These are phyloP conservation scores for Starmera dryadoides DNA, from an alignment of 805 yeast species.

Conservation along the genomic window DNA sequence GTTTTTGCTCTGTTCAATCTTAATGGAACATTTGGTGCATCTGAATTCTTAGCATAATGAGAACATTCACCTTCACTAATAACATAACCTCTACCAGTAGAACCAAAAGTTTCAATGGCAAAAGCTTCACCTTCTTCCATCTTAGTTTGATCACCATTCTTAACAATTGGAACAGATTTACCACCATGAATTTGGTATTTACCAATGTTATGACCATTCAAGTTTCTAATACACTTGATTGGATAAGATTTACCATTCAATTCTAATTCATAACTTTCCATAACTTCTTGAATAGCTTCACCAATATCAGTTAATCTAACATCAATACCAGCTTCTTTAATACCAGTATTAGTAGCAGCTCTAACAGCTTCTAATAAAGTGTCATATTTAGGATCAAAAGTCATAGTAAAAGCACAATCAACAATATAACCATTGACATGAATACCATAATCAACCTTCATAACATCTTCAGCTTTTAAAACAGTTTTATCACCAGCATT, in stretches of 20 bases:
- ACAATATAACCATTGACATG: slow-evolving; percentile 92
- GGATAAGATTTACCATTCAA: slow-evolving; percentile 80
- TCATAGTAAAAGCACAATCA: slow-evolving; percentile 90
- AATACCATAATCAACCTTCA: slow-evolving; percentile 96
- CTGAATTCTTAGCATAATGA: slow-evolving; percentile 71
- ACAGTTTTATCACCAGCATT: slow-evolving; percentile 88
- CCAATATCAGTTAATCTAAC: slow-evolving; percentile 94
- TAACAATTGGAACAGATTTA: slow-evolving; percentile 93
- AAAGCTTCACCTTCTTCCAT: slow-evolving; percentile 99
- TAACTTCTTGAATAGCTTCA: slow-evolving; percentile 90
- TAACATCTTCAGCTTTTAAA: slow-evolving; percentile 78
- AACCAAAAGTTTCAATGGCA: slow-evolving; percentile 97
- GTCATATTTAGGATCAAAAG: slow-evolving; percentile 82
- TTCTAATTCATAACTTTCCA: slow-evolving; percentile 95
- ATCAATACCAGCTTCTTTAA: slow-evolving; percentile 90
- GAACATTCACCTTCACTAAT: slow-evolving; percentile 85
- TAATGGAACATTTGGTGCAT: slow-evolving; percentile 42
- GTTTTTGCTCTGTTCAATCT: slow-evolving; percentile 62
- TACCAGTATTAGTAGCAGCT: slow-evolving; percentile 92
- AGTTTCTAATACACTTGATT: slow-evolving; percentile 82
- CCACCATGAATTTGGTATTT: slow-evolving; percentile 88
- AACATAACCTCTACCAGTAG: slow-evolving; percentile 93
- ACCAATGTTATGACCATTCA: slow-evolving; percentile 90
- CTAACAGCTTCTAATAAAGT: slow-evolving; percentile 74
- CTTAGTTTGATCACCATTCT: slow-evolving; percentile 88